Percentiles rank a stretch among this genome's conserved stretches.
Conservation (phyloP, 495 filamentous ascomycete species). For the Penicillium cataractarum region DNA sequence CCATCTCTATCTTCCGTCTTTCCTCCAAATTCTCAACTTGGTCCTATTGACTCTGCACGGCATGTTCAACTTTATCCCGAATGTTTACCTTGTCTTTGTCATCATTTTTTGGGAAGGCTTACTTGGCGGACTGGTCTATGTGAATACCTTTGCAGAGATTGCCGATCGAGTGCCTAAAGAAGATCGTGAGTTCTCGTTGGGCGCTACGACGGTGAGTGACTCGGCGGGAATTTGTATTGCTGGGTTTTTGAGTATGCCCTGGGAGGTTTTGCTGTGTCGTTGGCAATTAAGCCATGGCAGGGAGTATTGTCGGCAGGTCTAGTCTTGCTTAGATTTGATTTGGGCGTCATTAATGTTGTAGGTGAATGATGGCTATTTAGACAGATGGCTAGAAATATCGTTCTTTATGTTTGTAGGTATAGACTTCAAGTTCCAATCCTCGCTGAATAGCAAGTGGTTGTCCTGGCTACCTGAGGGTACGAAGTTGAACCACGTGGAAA, state of each 20-base stretch:
- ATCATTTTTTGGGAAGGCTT: slow-evolving; percentile 96
- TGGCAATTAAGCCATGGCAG: slow-evolving; percentile 79
- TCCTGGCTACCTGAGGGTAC: too few relatives aligned
- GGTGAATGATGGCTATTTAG: not conserved
- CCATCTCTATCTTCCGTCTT: slow-evolving; percentile 75
- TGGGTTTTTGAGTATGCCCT: slow-evolving; percentile 79
- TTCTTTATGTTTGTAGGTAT: not conserved
- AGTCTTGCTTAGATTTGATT: not conserved
- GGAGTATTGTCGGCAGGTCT: slow-evolving; percentile 67
- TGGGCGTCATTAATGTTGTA: not conserved
- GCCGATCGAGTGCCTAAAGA: slow-evolving; percentile 71
- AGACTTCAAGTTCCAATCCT: not conserved
- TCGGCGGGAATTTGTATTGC: slow-evolving; percentile 89
- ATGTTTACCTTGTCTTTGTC: slow-evolving; percentile 77
- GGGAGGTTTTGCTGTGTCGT: slow-evolving; percentile 80
- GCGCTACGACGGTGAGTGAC: slow-evolving; percentile 90
- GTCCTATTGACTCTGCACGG: slow-evolving; percentile 73
- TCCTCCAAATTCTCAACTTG: slow-evolving; percentile 85
- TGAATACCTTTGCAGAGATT: slow-evolving; percentile 94
- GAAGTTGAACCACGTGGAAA: too few relatives aligned
- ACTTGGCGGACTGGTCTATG: slow-evolving; percentile 87
- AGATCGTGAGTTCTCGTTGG: slow-evolving; percentile 88
- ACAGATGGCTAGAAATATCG: not conserved
- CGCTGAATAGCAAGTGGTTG: not conserved
- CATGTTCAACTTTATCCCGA: slow-evolving; percentile 77